Base-by-base conservation (phyloP, 2,329 filamentous ascomycete species). In the Claviceps sorghi region DNA sequence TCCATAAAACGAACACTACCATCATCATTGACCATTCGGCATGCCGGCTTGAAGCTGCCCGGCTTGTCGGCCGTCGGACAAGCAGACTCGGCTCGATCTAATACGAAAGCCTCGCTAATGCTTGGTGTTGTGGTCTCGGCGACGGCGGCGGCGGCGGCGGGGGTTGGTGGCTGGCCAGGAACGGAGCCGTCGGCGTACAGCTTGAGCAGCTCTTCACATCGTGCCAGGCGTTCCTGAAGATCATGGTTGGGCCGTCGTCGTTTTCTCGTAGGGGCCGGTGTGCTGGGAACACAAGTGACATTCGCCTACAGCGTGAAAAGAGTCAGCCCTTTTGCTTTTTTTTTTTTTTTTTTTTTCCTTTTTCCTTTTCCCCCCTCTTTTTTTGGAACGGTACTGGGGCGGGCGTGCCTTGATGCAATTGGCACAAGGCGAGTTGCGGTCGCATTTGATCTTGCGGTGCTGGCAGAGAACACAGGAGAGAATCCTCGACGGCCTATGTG, bases 391-490 rank as follows among this genome's bases (percentile, higher is more conserved):
- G 26, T 26, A 3, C 26, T 5, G 26, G 26, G 26, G 49, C 11
- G 21, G 42, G 61, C 66, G 55, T 58, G 80, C 78, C 72, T 80
- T 81, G 61, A 76, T 65, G 58, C 78, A 81, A 58, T 81, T 80
- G 53, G 77, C 74, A 59, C 78, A 81, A 4, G 78, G 78, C 42
- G 74, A 78, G 43, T 72, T 73, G 55, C 78, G 72, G 59, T 81
- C 77, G 64, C 78, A 82, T 62, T 79, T 80, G 65, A 80, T 80
- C 66, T 82, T 81, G 59, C 78, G 73, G 60, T 77, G 75, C 61
- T 81, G 78, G 60, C 78, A 81, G 40, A 80, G 67, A 21, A 78
- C 74, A 58, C 77, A 79, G 21, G 75, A 75, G 53, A 78, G 65
- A 47, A 78, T 70, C 58, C 75, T 67, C 15, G 67, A 64, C 13